Evolutionary conservation across 208 protist genomes (phyloP).

Genomic region (Leishmania gerbilli): DNA sequence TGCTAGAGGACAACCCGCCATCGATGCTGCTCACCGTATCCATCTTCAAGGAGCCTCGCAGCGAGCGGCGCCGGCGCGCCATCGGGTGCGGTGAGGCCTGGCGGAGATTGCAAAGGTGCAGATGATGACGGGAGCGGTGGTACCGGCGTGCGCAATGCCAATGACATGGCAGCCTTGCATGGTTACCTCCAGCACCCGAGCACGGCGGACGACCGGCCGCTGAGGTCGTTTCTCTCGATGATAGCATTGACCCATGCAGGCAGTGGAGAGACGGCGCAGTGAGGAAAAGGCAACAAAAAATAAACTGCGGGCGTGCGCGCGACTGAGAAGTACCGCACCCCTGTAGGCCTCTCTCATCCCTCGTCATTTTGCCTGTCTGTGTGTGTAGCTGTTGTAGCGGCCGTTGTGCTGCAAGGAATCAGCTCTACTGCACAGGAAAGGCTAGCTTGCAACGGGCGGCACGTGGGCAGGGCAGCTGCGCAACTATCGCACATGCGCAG

Average conservation of each 20-base stretch:
- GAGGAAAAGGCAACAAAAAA: not conserved
- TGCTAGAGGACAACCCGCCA: constrained; percentile 17
- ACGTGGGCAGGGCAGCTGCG: not conserved
- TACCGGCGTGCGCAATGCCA: not conserved
- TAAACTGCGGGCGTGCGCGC: not conserved
- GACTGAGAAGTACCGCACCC: not conserved
- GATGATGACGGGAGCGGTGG: not conserved
- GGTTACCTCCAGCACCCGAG: constrained; percentile 3
- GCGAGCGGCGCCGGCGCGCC: not conserved
- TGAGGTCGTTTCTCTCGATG: constrained; percentile 15
- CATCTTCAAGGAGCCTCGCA: constrained; percentile 15
- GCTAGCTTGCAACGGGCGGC: not conserved
- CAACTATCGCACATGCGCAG: not conserved
- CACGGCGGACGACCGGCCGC: not conserved
- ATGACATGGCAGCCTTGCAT: constrained; percentile 18
- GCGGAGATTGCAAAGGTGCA: not conserved
- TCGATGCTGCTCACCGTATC: constrained; percentile 12
- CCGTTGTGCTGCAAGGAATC: not conserved
- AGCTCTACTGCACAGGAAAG: not conserved
- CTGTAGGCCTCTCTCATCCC: not conserved
- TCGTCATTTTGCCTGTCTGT: not conserved
- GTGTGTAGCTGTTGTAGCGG: not conserved
- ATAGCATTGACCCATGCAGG: constrained; percentile 10
- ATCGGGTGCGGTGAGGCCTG: not conserved
- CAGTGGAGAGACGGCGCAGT: not conserved